These are phyloP conservation scores for Hura crepitans DNA, from an alignment of 441 rosid genomes.

Conservation along the genomic window DNA sequence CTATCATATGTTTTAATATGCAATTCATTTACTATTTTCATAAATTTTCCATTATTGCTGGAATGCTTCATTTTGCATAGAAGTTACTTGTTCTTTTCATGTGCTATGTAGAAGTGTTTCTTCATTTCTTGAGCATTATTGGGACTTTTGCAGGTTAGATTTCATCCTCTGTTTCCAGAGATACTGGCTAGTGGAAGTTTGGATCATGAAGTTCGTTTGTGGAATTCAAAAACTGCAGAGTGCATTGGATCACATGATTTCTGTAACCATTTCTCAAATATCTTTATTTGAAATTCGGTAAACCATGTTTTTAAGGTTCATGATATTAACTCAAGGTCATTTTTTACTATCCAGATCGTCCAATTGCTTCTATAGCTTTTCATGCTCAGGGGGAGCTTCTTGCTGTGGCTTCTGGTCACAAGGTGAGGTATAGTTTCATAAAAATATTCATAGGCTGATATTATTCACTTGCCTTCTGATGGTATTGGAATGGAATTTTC, in stretches of 20 bases:
- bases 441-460: background rate
- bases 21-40: background rate
- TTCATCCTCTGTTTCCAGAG: conserved; percentile 65
- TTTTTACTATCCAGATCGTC: conserved; percentile 50
- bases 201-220: conserved; percentile 75
- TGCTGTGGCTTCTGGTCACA: conserved; percentile 89
- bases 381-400: conserved; percentile 80
- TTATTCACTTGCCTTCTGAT: background rate
- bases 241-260: conserved; percentile 70
- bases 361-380: conserved; percentile 87
- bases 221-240: conserved; percentile 70
- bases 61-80: background rate
- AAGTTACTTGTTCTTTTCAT: background rate
- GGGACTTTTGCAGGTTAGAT: conserved; percentile 64
- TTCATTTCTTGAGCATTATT: background rate
- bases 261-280: conserved; percentile 39
- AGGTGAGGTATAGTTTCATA: conserved; percentile 40
- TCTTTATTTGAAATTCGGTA: background rate
- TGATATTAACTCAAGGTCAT: background rate
- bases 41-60: background rate
- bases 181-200: conserved; percentile 90
- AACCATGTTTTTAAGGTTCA: background rate
- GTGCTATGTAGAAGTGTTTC: background rate
- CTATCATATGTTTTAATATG: background rate
- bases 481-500: background rate